Evolutionary conservation across 1,284 basidiomycete species (phyloP), one percentile per base, ranked within the genome.

Genomic region (Cutaneotrichosporon sp.): DNA sequence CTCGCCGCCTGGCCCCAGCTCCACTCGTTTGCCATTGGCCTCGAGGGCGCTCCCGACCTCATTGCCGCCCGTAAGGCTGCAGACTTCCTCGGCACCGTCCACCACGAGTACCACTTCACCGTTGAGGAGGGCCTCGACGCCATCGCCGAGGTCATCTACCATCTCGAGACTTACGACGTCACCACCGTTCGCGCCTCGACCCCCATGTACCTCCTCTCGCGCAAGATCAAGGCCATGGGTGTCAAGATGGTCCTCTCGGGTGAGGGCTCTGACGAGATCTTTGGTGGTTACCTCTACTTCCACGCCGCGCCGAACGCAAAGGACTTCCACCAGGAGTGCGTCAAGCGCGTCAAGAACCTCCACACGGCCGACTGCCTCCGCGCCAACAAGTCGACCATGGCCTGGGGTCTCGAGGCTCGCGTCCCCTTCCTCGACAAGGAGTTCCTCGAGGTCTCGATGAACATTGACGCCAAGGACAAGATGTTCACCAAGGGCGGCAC

Each of bases 231-330:
- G 83, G 96, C 97, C 3, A 99, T 95, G 90, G 97, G 97, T 69
- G 97, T 99, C 69, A 99, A 99, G 84, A 99, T 99, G 97, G 97
- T 99, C 4, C 85, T 99, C 47, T 93, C 90, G 68, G 97, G 97
- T 40, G 97, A 99, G 81, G 97, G 97, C 36, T 94, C 91, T 65
- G 97, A 99, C 75, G 97, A 99, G 82, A 94, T 99, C 70, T 88
- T 97, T 62, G 97, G 97, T 81, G 95, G 94, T 16, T 99, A 99
- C 83, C 87, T 99, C 61, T 99, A 99, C 84, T 99, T 99, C 89
- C 96, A 99, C 81, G 96, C 96, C 51, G 97, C 97, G 0, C 97
- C 97, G 16, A 89, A 95, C 75, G 82, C 87, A 61, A 84, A 83
- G 70, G 89, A 93, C 22, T 97, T 99, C 86, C 93, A 99, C 84